Evolutionary conservation across 352 stramenopile species (phyloP).

Genomic region (Globisporangium nunn): DNA sequence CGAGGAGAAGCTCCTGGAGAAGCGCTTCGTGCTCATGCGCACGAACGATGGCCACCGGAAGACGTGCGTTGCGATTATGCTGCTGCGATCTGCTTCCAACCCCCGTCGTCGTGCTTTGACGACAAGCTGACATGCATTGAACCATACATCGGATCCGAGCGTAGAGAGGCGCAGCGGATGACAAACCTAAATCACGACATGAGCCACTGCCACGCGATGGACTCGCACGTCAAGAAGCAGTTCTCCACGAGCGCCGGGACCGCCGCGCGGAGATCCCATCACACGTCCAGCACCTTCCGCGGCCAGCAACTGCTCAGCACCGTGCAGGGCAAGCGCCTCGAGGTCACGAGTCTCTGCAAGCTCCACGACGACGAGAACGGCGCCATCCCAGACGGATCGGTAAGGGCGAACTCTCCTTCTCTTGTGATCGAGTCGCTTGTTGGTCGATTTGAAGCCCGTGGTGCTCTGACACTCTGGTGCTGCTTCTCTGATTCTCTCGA

Average conservation of each 20-base stretch:
- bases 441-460: no score
- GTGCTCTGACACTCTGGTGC: neutral
- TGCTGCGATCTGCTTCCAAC: neutral
- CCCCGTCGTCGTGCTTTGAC: neutral
- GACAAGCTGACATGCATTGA: no score
- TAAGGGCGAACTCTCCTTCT: conserved; percentile 5
- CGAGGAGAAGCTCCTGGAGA: conserved; percentile 65
- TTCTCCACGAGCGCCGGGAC: conserved; percentile 48
- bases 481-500: neutral
- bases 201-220: conserved; percentile 49
- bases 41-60: conserved; percentile 47
- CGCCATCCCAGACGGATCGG: conserved; percentile 34
- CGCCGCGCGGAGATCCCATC: conserved; percentile 32
- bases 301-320: conserved; percentile 66
- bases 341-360: conserved; percentile 61
- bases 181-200: conserved; percentile 62
- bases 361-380: conserved; percentile 57
- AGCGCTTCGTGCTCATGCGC: conserved; percentile 57
- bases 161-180: conserved; percentile 60
- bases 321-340: conserved; percentile 61
- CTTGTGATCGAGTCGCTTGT: neutral
- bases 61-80: conserved; percentile 23
- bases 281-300: conserved; percentile 51
- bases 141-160: neutral
- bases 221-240: conserved; percentile 49